These are phyloP conservation scores for Parietichytrium sp. DNA, from an alignment of 108 stramenopile genomes.

Conservation along the genomic window DNA sequence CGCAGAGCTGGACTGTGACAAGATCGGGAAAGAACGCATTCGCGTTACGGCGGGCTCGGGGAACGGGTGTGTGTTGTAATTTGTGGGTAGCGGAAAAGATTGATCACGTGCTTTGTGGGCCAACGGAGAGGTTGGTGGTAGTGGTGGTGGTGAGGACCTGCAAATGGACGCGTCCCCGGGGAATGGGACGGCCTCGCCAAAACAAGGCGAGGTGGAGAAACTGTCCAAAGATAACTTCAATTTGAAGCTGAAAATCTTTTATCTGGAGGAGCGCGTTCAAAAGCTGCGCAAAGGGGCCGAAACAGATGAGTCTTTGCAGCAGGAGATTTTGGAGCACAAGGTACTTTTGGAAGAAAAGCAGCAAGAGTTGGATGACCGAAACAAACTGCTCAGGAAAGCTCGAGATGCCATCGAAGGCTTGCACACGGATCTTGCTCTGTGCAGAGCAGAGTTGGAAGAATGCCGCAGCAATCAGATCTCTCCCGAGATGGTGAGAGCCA, in stretches of 20 bases:
- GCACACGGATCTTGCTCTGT: slow-evolving; percentile 7
- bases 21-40: too few relatives aligned
- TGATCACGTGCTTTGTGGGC: too few relatives aligned
- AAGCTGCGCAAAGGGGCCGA: slow-evolving; percentile 31
- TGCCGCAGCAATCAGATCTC: not conserved
- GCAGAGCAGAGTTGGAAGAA: slow-evolving; percentile 21
- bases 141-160: too few relatives aligned
- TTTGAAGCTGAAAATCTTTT: slow-evolving; percentile 30
- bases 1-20: too few relatives aligned
- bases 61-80: too few relatives aligned
- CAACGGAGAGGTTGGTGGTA: too few relatives aligned
- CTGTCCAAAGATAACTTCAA: slow-evolving; percentile 27
- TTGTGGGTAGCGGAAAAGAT: too few relatives aligned
- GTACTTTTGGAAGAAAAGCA: slow-evolving; percentile 16
- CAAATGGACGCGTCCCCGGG: too few relatives aligned
- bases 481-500: not conserved
- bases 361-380: slow-evolving; percentile 34
- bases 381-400: slow-evolving; percentile 1
- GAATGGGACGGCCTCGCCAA: too few relatives aligned
- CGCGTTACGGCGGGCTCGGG: too few relatives aligned
- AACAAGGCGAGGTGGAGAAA: slow-evolving; percentile 11
- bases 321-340: slow-evolving; percentile 8
- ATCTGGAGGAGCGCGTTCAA: slow-evolving; percentile 3
- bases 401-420: slow-evolving; percentile 34
- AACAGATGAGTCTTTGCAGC: slow-evolving; percentile 11